A percentile compares a stretch with the other conserved stretches of the same genome.
Evolutionary conservation across 352 stramenopile genomes (phyloP).

Genomic region (Phytopythium vexans): DNA sequence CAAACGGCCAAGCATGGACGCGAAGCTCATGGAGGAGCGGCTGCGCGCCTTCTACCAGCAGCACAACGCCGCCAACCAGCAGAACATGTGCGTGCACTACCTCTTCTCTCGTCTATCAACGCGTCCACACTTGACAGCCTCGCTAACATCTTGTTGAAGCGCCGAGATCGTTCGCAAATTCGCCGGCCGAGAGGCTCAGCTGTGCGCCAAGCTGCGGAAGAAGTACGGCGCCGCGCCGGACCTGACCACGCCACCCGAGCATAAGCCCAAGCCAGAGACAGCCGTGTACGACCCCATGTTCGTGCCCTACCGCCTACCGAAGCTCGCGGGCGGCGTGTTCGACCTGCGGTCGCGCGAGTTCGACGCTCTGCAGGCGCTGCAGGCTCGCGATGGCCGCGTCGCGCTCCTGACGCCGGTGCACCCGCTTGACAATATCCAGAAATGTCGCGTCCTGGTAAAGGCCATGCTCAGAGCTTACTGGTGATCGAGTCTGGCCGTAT

Average conservation of each 20-base stretch:
- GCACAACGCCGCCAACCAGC: constrained; percentile 70
- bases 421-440: constrained; percentile 88
- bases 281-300: constrained; percentile 38
- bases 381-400: constrained; percentile 11
- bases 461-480: no score
- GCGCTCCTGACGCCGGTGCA: constrained; percentile 22
- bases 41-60: constrained; percentile 71
- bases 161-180: constrained; percentile 76
- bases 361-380: constrained; percentile 51
- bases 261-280: not conserved
- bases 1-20: constrained; percentile 13
- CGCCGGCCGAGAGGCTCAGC: constrained; percentile 44
- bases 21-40: constrained; percentile 34
- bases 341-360: constrained; percentile 58
- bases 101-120: not conserved
- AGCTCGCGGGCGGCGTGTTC: constrained; percentile 16
- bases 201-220: constrained; percentile 72
- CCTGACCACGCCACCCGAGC: constrained; percentile 7
- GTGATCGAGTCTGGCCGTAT: no score
- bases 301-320: constrained; percentile 13
- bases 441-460: constrained; percentile 71
- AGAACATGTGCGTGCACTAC: constrained; percentile 64
- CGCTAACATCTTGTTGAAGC: constrained; percentile 15
- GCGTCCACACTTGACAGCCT: not conserved
- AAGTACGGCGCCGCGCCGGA: constrained; percentile 69